Percentiles rank a stretch among this genome's conserved stretches.
Conservation (phyloP, 331 rosid species). For the Stylosanthes scabra region DNA sequence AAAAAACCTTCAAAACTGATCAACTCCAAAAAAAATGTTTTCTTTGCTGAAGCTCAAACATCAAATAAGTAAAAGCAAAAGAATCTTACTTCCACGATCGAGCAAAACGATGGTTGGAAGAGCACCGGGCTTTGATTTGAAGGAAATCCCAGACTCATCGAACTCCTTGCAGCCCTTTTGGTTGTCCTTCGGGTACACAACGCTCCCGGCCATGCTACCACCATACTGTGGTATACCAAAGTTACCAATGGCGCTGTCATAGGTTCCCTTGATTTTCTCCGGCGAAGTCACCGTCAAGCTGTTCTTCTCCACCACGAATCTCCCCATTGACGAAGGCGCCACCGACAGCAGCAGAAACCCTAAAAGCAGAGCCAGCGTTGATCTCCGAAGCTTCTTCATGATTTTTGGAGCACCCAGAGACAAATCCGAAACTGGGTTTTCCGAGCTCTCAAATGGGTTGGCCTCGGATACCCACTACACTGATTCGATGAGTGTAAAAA, state of each 20-base stretch:
- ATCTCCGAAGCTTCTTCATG: conserved; percentile 64
- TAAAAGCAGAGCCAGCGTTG: conserved; percentile 43
- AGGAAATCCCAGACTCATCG: conserved; percentile 70
- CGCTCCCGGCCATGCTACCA: conserved; percentile 94
- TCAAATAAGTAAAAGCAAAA: not conserved
- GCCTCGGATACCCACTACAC: conserved; percentile 20
- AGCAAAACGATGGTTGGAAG: conserved; percentile 91
- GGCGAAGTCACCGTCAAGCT: conserved; percentile 96
- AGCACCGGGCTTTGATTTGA: conserved; percentile 79
- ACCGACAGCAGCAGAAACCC: conserved; percentile 69
- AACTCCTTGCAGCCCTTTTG: conserved; percentile 84
- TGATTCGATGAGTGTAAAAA: not conserved
- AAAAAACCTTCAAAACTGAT: not conserved
- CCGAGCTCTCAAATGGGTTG: conserved; percentile 21
- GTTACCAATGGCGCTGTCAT: conserved; percentile 97
- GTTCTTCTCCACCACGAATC: conserved; percentile 96
- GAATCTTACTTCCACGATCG: conserved; percentile 90
- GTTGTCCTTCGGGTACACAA: conserved; percentile 80
- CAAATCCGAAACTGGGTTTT: conserved; percentile 35
- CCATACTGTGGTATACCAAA: conserved; percentile 99
- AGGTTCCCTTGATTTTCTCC: conserved; percentile 71
- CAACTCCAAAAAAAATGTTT: not conserved
- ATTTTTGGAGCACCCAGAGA: conserved; percentile 23
- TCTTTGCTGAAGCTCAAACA: not conserved
- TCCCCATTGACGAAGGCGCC: conserved; percentile 58